A percentile compares a stretch with the other conserved stretches of the same genome.
Conservation (phyloP, 768 basidiomycete genomes). For the Pleurotus eryngii region DNA sequence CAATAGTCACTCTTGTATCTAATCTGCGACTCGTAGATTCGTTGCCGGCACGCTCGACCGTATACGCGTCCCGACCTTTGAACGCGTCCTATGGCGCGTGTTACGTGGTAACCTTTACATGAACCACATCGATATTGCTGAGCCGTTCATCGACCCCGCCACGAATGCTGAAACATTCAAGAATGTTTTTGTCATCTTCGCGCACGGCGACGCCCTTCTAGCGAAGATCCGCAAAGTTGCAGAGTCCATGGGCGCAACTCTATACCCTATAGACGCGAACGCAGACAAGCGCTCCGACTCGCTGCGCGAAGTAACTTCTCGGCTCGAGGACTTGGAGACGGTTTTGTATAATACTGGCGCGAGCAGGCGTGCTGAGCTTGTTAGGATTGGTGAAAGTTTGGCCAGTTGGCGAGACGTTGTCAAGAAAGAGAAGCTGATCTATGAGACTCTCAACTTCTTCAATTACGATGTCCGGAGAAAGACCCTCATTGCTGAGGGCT, state of each 20-base stretch:
- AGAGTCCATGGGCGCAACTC: slow-evolving; percentile 97
- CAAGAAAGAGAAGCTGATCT: slow-evolving; percentile 92
- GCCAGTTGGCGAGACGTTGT: slow-evolving; percentile 94
- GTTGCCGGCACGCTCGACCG: slow-evolving; percentile 97
- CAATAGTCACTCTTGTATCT: no score
- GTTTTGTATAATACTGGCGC: slow-evolving; percentile 87
- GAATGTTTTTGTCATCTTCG: slow-evolving; percentile 99
- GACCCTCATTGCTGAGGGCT: slow-evolving; percentile 95
- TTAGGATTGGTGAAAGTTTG: slow-evolving; percentile 80
- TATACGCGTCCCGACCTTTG: slow-evolving; percentile 86
- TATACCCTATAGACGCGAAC: slow-evolving; percentile 95
- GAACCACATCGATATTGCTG: slow-evolving; percentile 95
- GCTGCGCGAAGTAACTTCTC: slow-evolving; percentile 80
- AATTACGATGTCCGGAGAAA: slow-evolving; percentile 92
- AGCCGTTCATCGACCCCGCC: slow-evolving; percentile 86
- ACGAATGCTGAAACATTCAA: slow-evolving; percentile 86
- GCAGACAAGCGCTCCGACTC: slow-evolving; percentile 89
- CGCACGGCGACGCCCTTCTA: slow-evolving; percentile 88
- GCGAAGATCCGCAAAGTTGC: slow-evolving; percentile 97
- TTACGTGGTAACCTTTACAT: slow-evolving; percentile 97
- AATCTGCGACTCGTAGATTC: slow-evolving; percentile 49
- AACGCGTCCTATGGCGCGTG: slow-evolving; percentile 97
- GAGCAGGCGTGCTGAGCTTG: slow-evolving; percentile 78
- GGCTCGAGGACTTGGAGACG: slow-evolving; percentile 88
- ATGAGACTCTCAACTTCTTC: slow-evolving; percentile 92